Conservation (phyloP, 2,329 filamentous ascomycete genomes). For the Colletotrichum musae region DNA sequence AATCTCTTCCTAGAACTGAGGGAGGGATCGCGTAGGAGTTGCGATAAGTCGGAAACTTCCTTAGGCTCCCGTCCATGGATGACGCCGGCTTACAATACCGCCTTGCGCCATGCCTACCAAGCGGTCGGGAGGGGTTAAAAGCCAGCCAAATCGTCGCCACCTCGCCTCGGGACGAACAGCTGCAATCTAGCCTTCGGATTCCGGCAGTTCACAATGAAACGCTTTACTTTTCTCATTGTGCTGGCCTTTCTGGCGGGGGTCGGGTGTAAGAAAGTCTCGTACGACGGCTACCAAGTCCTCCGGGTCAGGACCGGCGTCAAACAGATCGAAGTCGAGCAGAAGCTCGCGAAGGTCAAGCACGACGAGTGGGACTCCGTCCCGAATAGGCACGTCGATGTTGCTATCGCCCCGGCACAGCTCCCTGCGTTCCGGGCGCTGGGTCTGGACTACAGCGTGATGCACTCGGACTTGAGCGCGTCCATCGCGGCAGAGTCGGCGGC, state of each 20-base stretch:
- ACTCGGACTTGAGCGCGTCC: slow-evolving; percentile 48
- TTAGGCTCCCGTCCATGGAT: not conserved
- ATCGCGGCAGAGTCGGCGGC: slow-evolving; percentile 47
- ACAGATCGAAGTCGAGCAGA: not conserved
- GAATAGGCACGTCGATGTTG: slow-evolving; percentile 47
- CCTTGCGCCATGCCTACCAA: too few species aligned
- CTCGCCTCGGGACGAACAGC: not conserved
- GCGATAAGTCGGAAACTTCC: not conserved
- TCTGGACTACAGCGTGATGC: slow-evolving; percentile 49
- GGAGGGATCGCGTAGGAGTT: not conserved
- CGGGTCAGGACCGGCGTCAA: slow-evolving; percentile 31
- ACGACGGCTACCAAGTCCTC: slow-evolving; percentile 33
- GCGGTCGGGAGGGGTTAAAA: not conserved
- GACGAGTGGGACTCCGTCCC: slow-evolving; percentile 12
- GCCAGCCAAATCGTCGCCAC: not conserved
- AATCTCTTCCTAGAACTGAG: slow-evolving; percentile 9
- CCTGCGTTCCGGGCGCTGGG: slow-evolving; percentile 47
- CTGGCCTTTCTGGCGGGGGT: not conserved
- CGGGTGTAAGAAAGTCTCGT: slow-evolving; percentile 1
- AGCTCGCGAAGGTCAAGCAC: slow-evolving; percentile 14
- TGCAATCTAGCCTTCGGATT: not conserved
- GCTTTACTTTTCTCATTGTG: not conserved
- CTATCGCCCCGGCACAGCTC: slow-evolving; percentile 49
- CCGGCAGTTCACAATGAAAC: not conserved
- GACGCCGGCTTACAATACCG: not conserved